Evolutionary conservation across 306 rosid species (phyloP).

Genomic region (Dryas drummondii): DNA sequence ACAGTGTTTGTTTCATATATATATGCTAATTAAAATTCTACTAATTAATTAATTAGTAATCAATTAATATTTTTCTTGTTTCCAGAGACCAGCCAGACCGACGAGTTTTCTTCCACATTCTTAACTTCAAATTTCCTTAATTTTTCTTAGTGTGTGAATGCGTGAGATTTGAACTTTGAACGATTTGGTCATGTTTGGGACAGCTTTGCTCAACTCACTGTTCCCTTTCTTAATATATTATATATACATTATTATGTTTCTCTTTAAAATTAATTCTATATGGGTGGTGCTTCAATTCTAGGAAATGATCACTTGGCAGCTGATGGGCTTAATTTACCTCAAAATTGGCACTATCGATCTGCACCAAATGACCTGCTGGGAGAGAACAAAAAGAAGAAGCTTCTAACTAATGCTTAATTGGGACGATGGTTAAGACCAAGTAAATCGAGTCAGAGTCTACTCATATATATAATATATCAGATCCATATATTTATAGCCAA

Average conservation of each 20-base stretch:
- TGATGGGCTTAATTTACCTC: no score
- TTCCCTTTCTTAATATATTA: background rate
- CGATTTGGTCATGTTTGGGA: background rate
- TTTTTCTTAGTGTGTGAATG: background rate
- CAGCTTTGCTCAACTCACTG: background rate
- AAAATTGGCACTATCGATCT: no score
- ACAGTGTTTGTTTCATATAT: background rate
- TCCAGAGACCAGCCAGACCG: no score
- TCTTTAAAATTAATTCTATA: no score
- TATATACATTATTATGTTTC: no score
- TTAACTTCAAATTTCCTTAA: background rate
- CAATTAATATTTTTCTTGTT: no score
- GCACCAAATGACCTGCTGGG: background rate
- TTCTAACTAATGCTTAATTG: background rate
- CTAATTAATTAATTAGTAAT: no score
- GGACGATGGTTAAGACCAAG: conserved; percentile 8
- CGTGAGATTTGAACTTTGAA: background rate
- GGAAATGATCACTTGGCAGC: background rate
- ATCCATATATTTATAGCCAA: no score
- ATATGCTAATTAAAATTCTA: no score
- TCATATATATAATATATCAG: background rate
- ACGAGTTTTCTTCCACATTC: no score
- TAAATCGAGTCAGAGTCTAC: conserved; percentile 4
- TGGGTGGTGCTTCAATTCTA: no score
- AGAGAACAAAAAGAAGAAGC: background rate